Evolutionary conservation across 129 eudicot genomes (phyloP).

Genomic region (Scalesia atractyloides): DNA sequence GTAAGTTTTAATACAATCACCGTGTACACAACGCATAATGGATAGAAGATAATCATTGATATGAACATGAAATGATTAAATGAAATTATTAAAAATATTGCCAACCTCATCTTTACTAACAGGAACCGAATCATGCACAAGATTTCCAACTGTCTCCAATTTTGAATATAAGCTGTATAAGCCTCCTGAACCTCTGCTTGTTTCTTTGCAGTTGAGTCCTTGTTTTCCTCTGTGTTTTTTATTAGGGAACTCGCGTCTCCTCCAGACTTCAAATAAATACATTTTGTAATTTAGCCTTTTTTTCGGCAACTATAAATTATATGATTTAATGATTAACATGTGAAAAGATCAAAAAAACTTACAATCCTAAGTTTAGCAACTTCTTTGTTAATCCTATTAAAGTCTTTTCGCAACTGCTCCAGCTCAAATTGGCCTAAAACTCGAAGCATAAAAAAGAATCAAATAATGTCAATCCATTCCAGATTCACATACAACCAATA

Average conservation of each 20-base stretch:
- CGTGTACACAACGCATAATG: background rate
- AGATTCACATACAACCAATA: background rate
- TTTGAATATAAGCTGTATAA: constrained; percentile 49
- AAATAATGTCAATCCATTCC: constrained; percentile 1
- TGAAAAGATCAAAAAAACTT: constrained; percentile 30
- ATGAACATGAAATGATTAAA: background rate
- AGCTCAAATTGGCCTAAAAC: constrained; percentile 76
- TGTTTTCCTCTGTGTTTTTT: constrained; percentile 62
- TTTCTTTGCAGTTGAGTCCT: constrained; percentile 48
- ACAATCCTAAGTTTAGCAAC: constrained; percentile 77
- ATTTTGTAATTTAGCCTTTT: constrained; percentile 1
- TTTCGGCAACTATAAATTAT: background rate
- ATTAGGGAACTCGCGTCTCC: constrained; percentile 64
- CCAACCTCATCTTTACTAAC: constrained; percentile 77
- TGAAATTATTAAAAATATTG: background rate
- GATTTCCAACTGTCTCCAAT: constrained; percentile 69
- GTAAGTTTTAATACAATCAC: background rate
- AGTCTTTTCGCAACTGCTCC: constrained; percentile 64
- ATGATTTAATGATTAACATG: no score
- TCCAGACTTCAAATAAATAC: constrained; percentile 47
- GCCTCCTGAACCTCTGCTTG: constrained; percentile 73
- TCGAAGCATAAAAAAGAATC: background rate
- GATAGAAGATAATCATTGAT: background rate
- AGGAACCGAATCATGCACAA: constrained; percentile 97
- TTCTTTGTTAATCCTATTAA: constrained; percentile 73